Evolutionary conservation across 2,329 filamentous ascomycete species (phyloP), one percentile per base, ranked within the genome.

Genomic region (Clarireedia homoeocarpa): DNA sequence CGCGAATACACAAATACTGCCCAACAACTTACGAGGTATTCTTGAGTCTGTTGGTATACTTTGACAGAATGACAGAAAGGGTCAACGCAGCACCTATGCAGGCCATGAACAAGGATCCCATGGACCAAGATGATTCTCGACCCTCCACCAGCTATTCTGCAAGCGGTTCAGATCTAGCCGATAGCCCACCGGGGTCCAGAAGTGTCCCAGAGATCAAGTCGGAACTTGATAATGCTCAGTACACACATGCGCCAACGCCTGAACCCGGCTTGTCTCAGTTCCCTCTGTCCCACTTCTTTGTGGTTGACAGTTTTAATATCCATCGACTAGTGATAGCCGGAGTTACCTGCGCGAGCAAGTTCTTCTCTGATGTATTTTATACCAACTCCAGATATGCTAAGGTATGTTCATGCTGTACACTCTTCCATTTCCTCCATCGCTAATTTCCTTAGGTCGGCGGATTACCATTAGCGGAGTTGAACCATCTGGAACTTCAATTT

Each of bases 311-410:
- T 74, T 99, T 94, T 76, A 99, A 99, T 73, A 97, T 99, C 61
- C 94, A 99, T 70, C 85, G 94, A 55, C 77, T 99, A 55, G 91
- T 97, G 54, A 99, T 99, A 69, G 90, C 94, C 2, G 94, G 92
- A 38, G 94, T 99, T 46, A 99, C 94, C 3, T 97, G 94, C 72
- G 91, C 94, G 5, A 97, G 92, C 81, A 99, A 99, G 73, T 99
- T 97, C 78, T 99, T 99, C 73, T 97, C 92, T 5, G 83, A 99
- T 73, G 92, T 97, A 42, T 99, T 99, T 67, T 99, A 97, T 71
- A 99, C 94, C 9, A 99, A 99, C 72, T 97, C 94, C 55, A 83
- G 94, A 84, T 99, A 99, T 71, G 94, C 94, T 58, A 99, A 97
- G 88, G 94, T 96, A 78, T 74, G 36, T 47, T 26, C 27, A 39